Conservation (phyloP, 1,284 basidiomycete genomes). For the Hymenochaete sp. region DNA sequence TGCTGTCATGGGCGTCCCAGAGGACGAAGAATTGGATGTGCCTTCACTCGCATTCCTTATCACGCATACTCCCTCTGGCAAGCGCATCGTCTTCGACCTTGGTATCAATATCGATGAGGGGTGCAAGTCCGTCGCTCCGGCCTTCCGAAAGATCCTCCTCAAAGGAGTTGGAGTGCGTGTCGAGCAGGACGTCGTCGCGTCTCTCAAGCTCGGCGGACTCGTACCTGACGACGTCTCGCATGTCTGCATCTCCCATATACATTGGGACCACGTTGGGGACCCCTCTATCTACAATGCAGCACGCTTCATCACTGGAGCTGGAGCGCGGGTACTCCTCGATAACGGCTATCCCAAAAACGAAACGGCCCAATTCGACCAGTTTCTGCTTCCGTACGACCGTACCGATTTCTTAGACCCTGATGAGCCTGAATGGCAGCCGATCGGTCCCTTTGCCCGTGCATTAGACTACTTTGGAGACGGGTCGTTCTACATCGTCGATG, state of each 20-base stretch:
- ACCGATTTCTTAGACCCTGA: slow-evolving; percentile 31
- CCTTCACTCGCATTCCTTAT: slow-evolving; percentile 20
- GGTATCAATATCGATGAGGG: slow-evolving; percentile 18
- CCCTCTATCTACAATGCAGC: slow-evolving; percentile 37
- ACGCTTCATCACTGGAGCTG: slow-evolving; percentile 38
- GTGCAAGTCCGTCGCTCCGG: not conserved
- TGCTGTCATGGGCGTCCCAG: slow-evolving; percentile 6
- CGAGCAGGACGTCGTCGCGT: slow-evolving; percentile 38
- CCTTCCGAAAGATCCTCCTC: not conserved
- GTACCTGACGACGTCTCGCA: slow-evolving; percentile 31
- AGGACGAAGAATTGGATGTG: slow-evolving; percentile 7
- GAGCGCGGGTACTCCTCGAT: slow-evolving; percentile 27
- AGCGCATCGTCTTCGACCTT: slow-evolving; percentile 20
- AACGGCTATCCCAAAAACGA: slow-evolving; percentile 37
- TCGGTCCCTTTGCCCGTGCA: slow-evolving; percentile 45
- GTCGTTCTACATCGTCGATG: slow-evolving; percentile 46
- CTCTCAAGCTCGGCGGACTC: slow-evolving; percentile 40
- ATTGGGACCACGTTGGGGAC: slow-evolving; percentile 40
- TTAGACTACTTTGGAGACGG: slow-evolving; percentile 51
- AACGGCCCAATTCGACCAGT: slow-evolving; percentile 26
- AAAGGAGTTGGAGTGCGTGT: slow-evolving; percentile 27
- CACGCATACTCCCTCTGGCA: slow-evolving; percentile 14
- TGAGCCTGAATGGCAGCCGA: slow-evolving; percentile 23
- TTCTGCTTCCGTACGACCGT: slow-evolving; percentile 36
- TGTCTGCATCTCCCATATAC: slow-evolving; percentile 45